Evolutionary conservation across 306 rosid genomes (phyloP), one percentile per base, ranked within the genome.

Genomic region (Prunus padus): DNA sequence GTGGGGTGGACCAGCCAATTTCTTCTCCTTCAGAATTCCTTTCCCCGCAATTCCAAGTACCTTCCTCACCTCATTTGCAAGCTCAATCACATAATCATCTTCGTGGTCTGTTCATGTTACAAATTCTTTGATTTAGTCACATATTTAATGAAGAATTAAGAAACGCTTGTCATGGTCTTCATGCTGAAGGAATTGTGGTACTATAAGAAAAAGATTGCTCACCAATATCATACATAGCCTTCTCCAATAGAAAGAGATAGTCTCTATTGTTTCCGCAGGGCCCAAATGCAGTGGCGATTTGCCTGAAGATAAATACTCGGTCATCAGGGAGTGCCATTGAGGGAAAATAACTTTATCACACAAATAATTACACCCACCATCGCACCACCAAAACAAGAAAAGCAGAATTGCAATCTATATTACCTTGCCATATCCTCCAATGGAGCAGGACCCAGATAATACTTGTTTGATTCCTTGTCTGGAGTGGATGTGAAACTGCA

Each of bases 231-330:
- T 69, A 70, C 99, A 92, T 52, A 74, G 99, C 98, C 77, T 89
- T 96, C 80, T 96, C 98, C 61, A 96, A 71, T 56, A 73, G 85
- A 81, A 96, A 96, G 71, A 96, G 50, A 54, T 96, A 96, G 71
- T 96, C 98, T 62, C 91, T 84, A 47, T 92, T 96, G 83, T 96
- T 90, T 69, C 99, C 99, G 22, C 94, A 92, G n/a, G 99, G 99
- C 1, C 99, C 99, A 77, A n/a, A 9, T 19, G 99, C 98, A 59
- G 97, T 89, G 68, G 99, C 98, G 72, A 96, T 96, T 92, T 96
- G 97, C 76, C 99, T 95, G 91, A 50, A 78, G n/a, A 55, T 28
- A 49, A 45, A 44, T 31, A 37, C 26, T 80, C 18, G 66, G 14
- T 44, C 9, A 73, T 76, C 23, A 69, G 72, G 12, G 18, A 5